Evolutionary conservation across 2,329 filamentous ascomycete genomes (phyloP).

Genomic region (Fusarium nygamai): DNA sequence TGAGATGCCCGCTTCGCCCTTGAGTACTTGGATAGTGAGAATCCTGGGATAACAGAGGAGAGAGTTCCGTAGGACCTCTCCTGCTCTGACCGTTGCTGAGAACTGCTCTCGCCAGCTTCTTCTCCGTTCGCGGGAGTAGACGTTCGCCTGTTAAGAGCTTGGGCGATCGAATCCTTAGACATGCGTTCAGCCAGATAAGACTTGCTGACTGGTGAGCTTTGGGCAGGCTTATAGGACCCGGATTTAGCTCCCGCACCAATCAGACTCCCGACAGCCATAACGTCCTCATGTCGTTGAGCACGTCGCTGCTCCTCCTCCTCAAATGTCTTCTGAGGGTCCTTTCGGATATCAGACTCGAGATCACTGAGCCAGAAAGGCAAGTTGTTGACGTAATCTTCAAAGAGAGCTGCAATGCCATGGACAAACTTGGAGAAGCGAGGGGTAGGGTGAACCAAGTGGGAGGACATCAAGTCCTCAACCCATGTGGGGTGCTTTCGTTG

Average conservation of each 20-base stretch:
- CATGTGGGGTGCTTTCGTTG: slow-evolving; percentile 79
- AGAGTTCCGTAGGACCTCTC: slow-evolving; percentile 65
- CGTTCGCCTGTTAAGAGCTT: slow-evolving; percentile 42
- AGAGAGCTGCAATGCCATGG: slow-evolving; percentile 89
- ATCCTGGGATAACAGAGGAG: slow-evolving; percentile 80
- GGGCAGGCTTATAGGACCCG: slow-evolving; percentile 65
- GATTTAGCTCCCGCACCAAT: slow-evolving; percentile 72
- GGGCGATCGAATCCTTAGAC: slow-evolving; percentile 50
- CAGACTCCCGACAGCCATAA: slow-evolving; percentile 88
- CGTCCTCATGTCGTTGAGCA: slow-evolving; percentile 84
- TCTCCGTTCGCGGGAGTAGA: slow-evolving; percentile 42
- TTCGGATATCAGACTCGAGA: slow-evolving; percentile 91
- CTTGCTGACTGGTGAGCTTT: slow-evolving; percentile 74
- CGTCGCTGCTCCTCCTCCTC: slow-evolving; percentile 89
- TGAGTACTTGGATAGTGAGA: slow-evolving; percentile 83
- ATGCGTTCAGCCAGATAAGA: slow-evolving; percentile 70
- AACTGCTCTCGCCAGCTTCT: slow-evolving; percentile 49
- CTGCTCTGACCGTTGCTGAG: slow-evolving; percentile 49
- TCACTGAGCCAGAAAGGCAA: slow-evolving; percentile 96
- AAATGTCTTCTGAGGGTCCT: slow-evolving; percentile 89
- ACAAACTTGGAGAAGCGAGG: slow-evolving; percentile 97
- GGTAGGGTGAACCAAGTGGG: slow-evolving; percentile 89
- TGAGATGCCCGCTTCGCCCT: slow-evolving; percentile 60
- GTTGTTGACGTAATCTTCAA: slow-evolving; percentile 95
- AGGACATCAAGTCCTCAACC: slow-evolving; percentile 91